Percentiles rank a stretch among this genome's conserved stretches.
These are phyloP conservation scores for Yamadazyma pseudoaaseri DNA, from an alignment of 1,139 yeast species.

Conservation along the genomic window DNA sequence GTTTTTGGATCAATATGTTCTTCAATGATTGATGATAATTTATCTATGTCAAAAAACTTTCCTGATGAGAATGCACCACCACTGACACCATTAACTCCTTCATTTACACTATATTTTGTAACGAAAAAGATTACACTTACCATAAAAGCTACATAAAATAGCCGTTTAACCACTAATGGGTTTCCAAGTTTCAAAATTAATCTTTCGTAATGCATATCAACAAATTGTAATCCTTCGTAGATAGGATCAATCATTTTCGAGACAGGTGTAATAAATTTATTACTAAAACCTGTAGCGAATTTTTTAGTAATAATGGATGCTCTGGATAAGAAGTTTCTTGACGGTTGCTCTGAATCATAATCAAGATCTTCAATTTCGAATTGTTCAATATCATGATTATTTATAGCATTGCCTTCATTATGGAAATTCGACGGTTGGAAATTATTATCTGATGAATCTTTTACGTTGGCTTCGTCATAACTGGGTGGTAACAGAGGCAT, in stretches of 20 bases:
- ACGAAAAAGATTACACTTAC: constrained; percentile 57
- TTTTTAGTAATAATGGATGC: constrained; percentile 33
- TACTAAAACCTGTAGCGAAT: constrained; percentile 38
- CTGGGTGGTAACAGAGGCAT: constrained; percentile 28
- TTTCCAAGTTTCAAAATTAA: constrained; percentile 69
- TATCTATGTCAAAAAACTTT: constrained; percentile 59
- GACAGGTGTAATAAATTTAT: constrained; percentile 52
- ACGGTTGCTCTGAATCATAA: constrained; percentile 11
- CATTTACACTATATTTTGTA: constrained; percentile 53
- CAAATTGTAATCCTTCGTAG: constrained; percentile 52
- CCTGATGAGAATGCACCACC: constrained; percentile 53
- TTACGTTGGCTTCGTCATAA: constrained; percentile 21
- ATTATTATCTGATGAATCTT: neutral
- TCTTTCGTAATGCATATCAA: constrained; percentile 51
- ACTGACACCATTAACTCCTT: constrained; percentile 41
- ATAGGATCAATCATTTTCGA: constrained; percentile 65
- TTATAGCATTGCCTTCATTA: constrained; percentile 2
- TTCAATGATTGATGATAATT: constrained; percentile 47
- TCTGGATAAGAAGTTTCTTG: constrained; percentile 25
- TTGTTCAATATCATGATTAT: constrained; percentile 26
- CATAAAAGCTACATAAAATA: constrained; percentile 66
- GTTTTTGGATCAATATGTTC: constrained; percentile 53
- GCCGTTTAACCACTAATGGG: constrained; percentile 78
- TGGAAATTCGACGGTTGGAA: no score
- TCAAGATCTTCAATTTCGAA: constrained; percentile 42